Evolutionary conservation across 306 rosid species (phyloP), one percentile per base, ranked within the genome.

Genomic region (Cyamopsis tetragonoloba): DNA sequence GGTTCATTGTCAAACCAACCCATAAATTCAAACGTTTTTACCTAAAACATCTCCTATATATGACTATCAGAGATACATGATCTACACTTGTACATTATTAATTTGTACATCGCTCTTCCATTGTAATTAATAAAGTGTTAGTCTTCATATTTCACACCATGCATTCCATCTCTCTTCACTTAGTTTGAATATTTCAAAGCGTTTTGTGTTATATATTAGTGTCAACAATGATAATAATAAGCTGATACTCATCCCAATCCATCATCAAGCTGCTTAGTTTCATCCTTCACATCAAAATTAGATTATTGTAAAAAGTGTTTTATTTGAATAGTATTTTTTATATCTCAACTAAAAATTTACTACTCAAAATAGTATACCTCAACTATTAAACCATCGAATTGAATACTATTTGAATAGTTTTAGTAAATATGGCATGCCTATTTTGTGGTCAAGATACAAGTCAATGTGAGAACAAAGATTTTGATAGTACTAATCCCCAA

Each of bases 1-100:
- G 43, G 10, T 54, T 67, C 64, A 53, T 61, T 55, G 44, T 77
- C 85, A 77, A 68, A 49, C 34, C 5, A 68, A 49, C 34, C 5
- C 28, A 55, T 46, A 39, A 39, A 61, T 72, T 77, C 74, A 41
- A 73, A 55, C 42, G 30, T 26, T 65, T 63, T 41, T 44, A 71
- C 71, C 73, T 34, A 57, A 68, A 66, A 39, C 67, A 54, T 62
- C 14, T 17, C 24, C n/a, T n/a, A n/a, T n/a, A n/a, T n/a, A n/a
- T n/a, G n/a, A n/a, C n/a, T n/a, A n/a, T n/a, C n/a, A n/a, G n/a
- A n/a, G n/a, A n/a, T n/a, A n/a, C n/a, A n/a, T n/a, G n/a, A n/a
- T n/a, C n/a, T n/a, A n/a, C n/a, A n/a, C n/a, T n/a, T n/a, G n/a
- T n/a, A n/a, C n/a, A n/a, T n/a, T n/a, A n/a, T n/a, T n/a, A n/a